Conservation (phyloP, 2,329 filamentous ascomycete genomes). For the Cadophora gregata region DNA sequence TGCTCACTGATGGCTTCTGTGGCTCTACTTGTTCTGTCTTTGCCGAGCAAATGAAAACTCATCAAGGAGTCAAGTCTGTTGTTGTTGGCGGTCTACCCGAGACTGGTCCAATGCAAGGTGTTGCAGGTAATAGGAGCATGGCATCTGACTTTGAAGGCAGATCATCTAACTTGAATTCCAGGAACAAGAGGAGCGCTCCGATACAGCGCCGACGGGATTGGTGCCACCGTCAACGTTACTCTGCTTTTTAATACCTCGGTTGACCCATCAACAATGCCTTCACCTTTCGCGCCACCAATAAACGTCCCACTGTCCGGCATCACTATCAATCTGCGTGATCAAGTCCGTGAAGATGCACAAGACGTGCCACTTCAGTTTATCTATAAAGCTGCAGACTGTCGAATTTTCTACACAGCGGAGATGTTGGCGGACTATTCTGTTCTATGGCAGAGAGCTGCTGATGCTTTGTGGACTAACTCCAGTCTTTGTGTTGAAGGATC, state of each 20-base stretch:
- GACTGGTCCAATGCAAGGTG: conserved; percentile 57
- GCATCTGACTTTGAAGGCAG: neutral
- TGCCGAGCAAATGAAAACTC: conserved; percentile 59
- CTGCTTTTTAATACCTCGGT: conserved; percentile 1
- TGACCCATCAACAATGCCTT: neutral
- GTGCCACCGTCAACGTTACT: neutral
- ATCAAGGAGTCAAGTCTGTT: conserved; percentile 58
- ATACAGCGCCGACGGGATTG: neutral
- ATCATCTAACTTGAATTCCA: neutral
- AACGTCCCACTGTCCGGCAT: conserved; percentile 18
- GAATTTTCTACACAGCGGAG: conserved; percentile 59
- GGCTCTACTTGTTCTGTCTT: conserved; percentile 64
- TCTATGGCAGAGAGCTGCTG: conserved; percentile 54
- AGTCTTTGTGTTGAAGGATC: conserved; percentile 1
- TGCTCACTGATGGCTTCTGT: conserved; percentile 62
- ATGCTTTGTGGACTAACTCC: conserved; percentile 29
- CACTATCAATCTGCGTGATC: conserved; percentile 27
- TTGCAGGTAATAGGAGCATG: conserved; percentile 60
- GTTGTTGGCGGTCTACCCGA: conserved; percentile 57
- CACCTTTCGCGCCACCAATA: neutral
- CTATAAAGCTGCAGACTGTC: conserved; percentile 64
- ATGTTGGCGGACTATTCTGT: conserved; percentile 55
- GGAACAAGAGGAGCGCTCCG: neutral
- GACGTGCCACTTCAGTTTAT: conserved; percentile 59
- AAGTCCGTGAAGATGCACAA: conserved; percentile 29